Evolutionary conservation across 495 filamentous ascomycete genomes (phyloP), one percentile per base, ranked within the genome.

Genomic region (Amorphotheca resinae): DNA sequence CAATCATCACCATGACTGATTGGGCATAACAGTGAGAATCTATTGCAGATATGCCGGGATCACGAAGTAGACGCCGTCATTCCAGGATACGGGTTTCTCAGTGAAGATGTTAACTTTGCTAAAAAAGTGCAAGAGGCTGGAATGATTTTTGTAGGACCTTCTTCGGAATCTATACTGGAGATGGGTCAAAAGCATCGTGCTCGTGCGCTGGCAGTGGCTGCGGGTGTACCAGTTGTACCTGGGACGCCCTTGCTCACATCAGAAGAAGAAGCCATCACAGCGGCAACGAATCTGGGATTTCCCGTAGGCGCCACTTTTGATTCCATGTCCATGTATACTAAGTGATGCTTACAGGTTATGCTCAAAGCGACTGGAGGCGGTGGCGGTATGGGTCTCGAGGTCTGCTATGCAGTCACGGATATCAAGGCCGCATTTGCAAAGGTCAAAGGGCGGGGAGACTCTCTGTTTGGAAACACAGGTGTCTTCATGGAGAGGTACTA

Each of bases 81-180:
- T 59, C 89, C 89, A 1, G 89, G 89, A 2, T 96, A 96, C 66
- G 89, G 89, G 11, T 96, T 96, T 68, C 72, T 94, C 45, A 89
- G 82, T 51, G 89, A 96, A 64, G 94, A 95, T 58, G 76, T 87
- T 1, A 68, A 63, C 2, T 95, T 95, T 60, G 89, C 89, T 7
- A 68, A 75, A 48, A 80, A 83, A 63, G 91, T 86, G 53, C 80
- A 78, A 51, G 81, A 93, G 48, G 86, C 85, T 18, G 88, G 88
- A 1, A 64, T 96, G 31, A 74, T 86, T 23, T 96, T 95, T 55
- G 91, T 95, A 52, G 89, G 89, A 0, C 89, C 89, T 7, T 86
- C 86, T 22, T 80, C 81, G 58, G 70, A 77, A 46, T 88, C 89
- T 7, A 96, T 96, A 61, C 80, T 86, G 48, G 82, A 88, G 30